Evolutionary conservation across 768 basidiomycete genomes (phyloP), one percentile per base, ranked within the genome.

Genomic region (Butyriboletus loyo): DNA sequence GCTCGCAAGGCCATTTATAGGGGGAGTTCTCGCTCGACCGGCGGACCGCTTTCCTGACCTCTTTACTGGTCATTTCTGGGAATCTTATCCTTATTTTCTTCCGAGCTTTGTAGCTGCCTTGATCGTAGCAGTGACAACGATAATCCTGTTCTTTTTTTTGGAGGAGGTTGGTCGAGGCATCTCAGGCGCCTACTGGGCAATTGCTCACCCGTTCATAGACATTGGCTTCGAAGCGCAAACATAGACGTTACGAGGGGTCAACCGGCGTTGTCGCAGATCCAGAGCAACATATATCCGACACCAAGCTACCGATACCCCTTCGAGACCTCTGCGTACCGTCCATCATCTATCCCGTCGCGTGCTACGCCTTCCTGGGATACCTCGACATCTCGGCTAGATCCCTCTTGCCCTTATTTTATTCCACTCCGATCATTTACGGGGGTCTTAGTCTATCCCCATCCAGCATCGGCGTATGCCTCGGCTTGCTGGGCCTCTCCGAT

Each of bases 81-180:
- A 70, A 47, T 66, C 70, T 28, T 79, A 83, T 53, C 84, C 83
- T 3, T 71, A 78, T 74, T 87, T 88, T 63, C 75, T 89, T 28
- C 82, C 86, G 1, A 86, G 84, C 57, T 75, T 79, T 6, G 77
- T 83, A 8, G 73, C 83, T 2, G 83, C 83, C 1, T 76, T 78
- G 0, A 76, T 80, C 54, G 71, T 81, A 2, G 66, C 68, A 7
- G 8, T 80, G 17, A 78, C 76, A 2, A 50, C 79, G 8, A 60
- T 82, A 8, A 74, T 78, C 0, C 61, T 58, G 1, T 50, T 74
- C 30, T 56, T 81, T 17, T 81, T 77, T 65, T 68, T 88, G 14
- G 76, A 82, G 53, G 87, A 87, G 71, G 78, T 76, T 21, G 19
- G 69, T 57, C 5, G 7, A 25, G 17, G 4, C 24, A 24, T 24